phyloP scores from a whole-genome alignment of 306 rosid species.

The Castanea crenata region DNA sequence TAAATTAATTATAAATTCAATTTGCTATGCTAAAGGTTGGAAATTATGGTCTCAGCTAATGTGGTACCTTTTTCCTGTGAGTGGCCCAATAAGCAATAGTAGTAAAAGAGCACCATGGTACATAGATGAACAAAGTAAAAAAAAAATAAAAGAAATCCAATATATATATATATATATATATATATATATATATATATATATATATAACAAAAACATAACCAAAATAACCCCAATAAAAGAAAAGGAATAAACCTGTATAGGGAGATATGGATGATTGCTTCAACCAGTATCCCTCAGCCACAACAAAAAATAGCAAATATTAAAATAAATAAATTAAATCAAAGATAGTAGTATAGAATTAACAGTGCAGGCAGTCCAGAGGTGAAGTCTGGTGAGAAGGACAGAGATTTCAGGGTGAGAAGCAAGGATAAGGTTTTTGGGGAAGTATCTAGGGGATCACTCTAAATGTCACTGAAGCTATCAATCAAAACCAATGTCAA shows the following conservation, averaged over 20 bases:
- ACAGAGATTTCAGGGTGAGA: slow-evolving; percentile 94
- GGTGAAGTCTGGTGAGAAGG: slow-evolving; percentile 83
- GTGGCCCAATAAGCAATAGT: slow-evolving; percentile 75
- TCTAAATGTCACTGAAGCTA: slow-evolving; percentile 58
- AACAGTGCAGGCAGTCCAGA: slow-evolving; percentile 37
- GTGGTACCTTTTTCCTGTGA: slow-evolving; percentile 56
- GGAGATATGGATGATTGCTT: slow-evolving; percentile 84
- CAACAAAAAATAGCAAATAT: slow-evolving; percentile 27
- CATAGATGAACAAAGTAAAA: slow-evolving; percentile 62
- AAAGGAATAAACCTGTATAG: slow-evolving; percentile 53
- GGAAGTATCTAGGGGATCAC: slow-evolving; percentile 57
- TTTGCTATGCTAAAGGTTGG: neutral
- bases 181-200: neutral
- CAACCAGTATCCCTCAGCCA: slow-evolving; percentile 91
- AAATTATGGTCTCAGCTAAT: neutral
- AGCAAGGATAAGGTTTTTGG: slow-evolving; percentile 68
- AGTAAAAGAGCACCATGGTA: slow-evolving; percentile 86
- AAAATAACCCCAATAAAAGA: neutral
- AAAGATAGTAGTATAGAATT: neutral
- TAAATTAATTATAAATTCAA: too few relatives aligned
- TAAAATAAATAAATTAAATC: neutral
- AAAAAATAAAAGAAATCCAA: neutral
- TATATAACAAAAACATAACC: slow-evolving; percentile 4
- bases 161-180: neutral
- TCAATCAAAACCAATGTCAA: slow-evolving; percentile 64